These are phyloP conservation scores for Lentinula aciculospora DNA, from an alignment of 768 basidiomycete species.

Conservation along the genomic window DNA sequence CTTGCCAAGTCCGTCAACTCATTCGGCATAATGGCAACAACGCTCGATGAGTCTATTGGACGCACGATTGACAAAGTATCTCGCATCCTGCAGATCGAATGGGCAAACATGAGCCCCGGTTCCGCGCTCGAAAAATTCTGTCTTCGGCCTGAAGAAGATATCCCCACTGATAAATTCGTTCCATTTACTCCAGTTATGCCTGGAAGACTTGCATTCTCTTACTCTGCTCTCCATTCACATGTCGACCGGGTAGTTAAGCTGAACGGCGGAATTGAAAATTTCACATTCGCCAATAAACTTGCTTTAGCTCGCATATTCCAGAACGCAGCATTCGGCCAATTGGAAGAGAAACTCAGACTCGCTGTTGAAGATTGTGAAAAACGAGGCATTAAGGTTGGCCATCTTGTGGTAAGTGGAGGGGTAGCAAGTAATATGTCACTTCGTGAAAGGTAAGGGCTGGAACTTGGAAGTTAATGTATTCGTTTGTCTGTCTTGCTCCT, in stretches of 20 bases:
- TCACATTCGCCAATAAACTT: conserved; percentile 32
- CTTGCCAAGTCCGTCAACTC: conserved; percentile 53
- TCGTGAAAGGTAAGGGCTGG: conserved; percentile 58
- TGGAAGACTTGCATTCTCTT: conserved; percentile 68
- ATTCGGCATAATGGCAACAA: conserved; percentile 71
- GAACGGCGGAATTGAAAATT: conserved; percentile 33
- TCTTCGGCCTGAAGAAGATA: conserved; percentile 23
- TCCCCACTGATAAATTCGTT: conserved; percentile 23
- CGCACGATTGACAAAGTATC: conserved; percentile 82
- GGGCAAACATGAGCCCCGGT: conserved; percentile 62
- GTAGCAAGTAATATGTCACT: conserved; percentile 85
- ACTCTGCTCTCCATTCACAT: conserved; percentile 67
- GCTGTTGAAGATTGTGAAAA: conserved; percentile 39
- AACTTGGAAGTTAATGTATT: too few relatives aligned
- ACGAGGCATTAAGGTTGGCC: conserved; percentile 37
- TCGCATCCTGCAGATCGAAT: conserved; percentile 59
- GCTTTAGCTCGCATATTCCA: conserved; percentile 72
- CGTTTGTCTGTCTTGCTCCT: too few relatives aligned
- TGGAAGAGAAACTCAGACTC: conserved; percentile 67
- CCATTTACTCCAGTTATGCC: conserved; percentile 44
- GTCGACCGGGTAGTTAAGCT: conserved; percentile 52
- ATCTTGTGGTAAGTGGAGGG: conserved; percentile 85
- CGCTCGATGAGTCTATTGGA: conserved; percentile 71
- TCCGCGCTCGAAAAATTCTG: conserved; percentile 78
- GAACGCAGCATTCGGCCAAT: conserved; percentile 59